A percentile compares a stretch with the other conserved stretches of the same genome.
Conservation (phyloP, 2,329 filamentous ascomycete genomes). For the Clarireedia monteithiana region DNA sequence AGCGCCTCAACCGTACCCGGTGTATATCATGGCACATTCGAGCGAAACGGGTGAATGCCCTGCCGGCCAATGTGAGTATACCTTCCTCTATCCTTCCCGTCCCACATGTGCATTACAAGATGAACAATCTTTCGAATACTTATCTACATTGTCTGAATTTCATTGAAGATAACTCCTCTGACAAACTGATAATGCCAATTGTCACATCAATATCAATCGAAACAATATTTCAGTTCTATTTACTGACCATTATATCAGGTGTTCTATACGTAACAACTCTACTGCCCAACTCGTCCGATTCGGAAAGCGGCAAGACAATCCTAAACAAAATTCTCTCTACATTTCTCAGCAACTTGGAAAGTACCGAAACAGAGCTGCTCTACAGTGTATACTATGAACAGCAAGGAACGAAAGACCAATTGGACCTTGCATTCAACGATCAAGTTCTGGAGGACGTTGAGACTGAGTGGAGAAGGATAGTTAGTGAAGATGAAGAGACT, state of each 20-base stretch:
- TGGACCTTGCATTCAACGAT: slow-evolving; percentile 71
- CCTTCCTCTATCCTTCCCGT: slow-evolving; percentile 12
- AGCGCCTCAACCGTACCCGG: slow-evolving; percentile 36
- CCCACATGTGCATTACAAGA: slow-evolving; percentile 52
- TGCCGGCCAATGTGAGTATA: slow-evolving; percentile 74
- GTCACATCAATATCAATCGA: slow-evolving; percentile 14
- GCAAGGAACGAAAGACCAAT: slow-evolving; percentile 33
- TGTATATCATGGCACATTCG: slow-evolving; percentile 67
- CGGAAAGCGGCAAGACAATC: slow-evolving; percentile 16
- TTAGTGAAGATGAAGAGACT: slow-evolving; percentile 27
- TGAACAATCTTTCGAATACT: slow-evolving; percentile 83
- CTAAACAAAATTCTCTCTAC: slow-evolving; percentile 1
- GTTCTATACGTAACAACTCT: slow-evolving; percentile 28
- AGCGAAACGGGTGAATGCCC: slow-evolving; percentile 93
- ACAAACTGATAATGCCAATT: slow-evolving; percentile 66
- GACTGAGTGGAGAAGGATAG: slow-evolving; percentile 57
- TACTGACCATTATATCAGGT: slow-evolving; percentile 25
- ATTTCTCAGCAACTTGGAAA: slow-evolving; percentile 29
- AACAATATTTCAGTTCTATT: slow-evolving; percentile 10
- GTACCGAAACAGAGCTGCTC: slow-evolving; percentile 31
- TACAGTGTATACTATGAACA: slow-evolving; percentile 53
- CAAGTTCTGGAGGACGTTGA: slow-evolving; percentile 57
- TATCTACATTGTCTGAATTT: slow-evolving; percentile 99
- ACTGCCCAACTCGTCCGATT: slow-evolving; percentile 4
- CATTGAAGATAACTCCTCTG: slow-evolving; percentile 86